Percentiles rank a stretch among this genome's conserved stretches.
Evolutionary conservation across 345 rosid species (phyloP).

Genomic region (Cochlearia excelsa): DNA sequence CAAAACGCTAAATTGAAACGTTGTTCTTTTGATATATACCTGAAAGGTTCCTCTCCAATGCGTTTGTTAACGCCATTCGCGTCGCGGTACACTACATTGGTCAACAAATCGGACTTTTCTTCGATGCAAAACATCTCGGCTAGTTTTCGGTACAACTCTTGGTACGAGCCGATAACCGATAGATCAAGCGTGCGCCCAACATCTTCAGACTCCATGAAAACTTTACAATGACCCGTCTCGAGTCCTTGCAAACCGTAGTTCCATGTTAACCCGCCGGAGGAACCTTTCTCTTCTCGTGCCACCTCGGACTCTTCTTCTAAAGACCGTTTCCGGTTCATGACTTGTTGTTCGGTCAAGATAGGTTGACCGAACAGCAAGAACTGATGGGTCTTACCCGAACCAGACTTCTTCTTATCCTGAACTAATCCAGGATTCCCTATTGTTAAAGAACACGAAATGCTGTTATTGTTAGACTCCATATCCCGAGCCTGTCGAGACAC

Average conservation of each 20-base stretch:
- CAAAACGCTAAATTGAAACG: neutral
- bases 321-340: slow-evolving; percentile 43
- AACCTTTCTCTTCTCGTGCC: neutral
- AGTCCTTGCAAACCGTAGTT: slow-evolving; percentile 39
- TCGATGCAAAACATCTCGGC: slow-evolving; percentile 77
- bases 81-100: slow-evolving; percentile 67
- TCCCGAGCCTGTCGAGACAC: slow-evolving; percentile 31
- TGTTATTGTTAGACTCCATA: slow-evolving; percentile 36
- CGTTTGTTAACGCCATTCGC: slow-evolving; percentile 54
- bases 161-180: slow-evolving; percentile 65
- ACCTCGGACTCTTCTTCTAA: slow-evolving; percentile 25
- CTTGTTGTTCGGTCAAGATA: slow-evolving; percentile 49
- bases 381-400: slow-evolving; percentile 55
- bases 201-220: slow-evolving; percentile 87
- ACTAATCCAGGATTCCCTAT: slow-evolving; percentile 56
- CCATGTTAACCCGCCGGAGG: slow-evolving; percentile 43
- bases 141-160: slow-evolving; percentile 63
- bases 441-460: slow-evolving; percentile 70
- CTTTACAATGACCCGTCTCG: slow-evolving; percentile 83
- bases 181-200: slow-evolving; percentile 86
- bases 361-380: slow-evolving; percentile 88
- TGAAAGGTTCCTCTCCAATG: slow-evolving; percentile 82
- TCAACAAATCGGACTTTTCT: slow-evolving; percentile 55
- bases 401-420: slow-evolving; percentile 51
- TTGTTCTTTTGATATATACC: slow-evolving; percentile 32